Base-by-base conservation (phyloP, 1,284 basidiomycete species). In the Irpex sp. region DNA sequence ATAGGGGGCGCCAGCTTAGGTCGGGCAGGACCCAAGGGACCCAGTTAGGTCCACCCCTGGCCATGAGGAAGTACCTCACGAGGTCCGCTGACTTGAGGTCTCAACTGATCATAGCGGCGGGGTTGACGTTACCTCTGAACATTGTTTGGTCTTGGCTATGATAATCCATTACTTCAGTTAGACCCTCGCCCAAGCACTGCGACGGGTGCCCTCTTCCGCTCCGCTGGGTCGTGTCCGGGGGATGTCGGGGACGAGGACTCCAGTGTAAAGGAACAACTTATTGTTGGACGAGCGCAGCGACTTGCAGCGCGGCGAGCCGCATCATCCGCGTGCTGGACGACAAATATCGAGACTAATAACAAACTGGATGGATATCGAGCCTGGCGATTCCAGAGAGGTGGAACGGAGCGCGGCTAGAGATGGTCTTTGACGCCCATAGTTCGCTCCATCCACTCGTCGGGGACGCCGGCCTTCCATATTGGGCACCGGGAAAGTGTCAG, bases 401-500 rank as follows among this genome's bases (percentile, higher is more conserved):
- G 49, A n/a, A 50, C 19, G 49, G 49, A 50, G 17, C 2, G 49
- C 49, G 49, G 49, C 15, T 50, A 17, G 5, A 50, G 49, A 17
- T 1, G 49, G 49, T 21, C 39, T 43, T 43, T 43, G 9, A 43
- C 15, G 9, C 15, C 39, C 39, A 43, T 43, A 31, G 31, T 31
- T 31, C 31, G 31, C 39, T n/a, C 9, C 39, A 11, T 43, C 39
- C 13, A 50, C 13, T 50, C 17, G 19, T 50, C 15, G 19, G 61
- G 61, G 61, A 49, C 33, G 26, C 57, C 61, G 35, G 31, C 19
- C 50, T 62, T 43, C 61, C 61, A n/a, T 55, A 53, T 55, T 47
- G 53, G 53, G 60, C 53, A 15, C 49, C 19, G 61, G 57, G 57
- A 49, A 49, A 15, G 39, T 36, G 39, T 43, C 39, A 43, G 39